phyloP scores from a whole-genome alignment of 2,329 filamentous ascomycete genomes.

The Cryphonectria radicalis region DNA sequence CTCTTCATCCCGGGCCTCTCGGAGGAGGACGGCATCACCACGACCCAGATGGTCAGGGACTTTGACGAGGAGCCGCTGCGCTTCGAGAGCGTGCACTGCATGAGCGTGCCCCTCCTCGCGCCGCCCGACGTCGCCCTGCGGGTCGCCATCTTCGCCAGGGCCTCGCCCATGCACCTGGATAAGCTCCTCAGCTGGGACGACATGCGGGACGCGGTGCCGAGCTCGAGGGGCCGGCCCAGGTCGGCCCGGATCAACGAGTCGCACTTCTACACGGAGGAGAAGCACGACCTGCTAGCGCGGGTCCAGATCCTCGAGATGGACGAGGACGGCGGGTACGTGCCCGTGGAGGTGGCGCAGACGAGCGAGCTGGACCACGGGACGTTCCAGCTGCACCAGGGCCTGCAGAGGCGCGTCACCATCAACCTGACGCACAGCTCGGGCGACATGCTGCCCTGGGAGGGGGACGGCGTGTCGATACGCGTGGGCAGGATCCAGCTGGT shows the following conservation, averaged over 20 bases:
- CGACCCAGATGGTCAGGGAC: constrained; percentile 89
- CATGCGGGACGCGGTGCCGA: constrained; percentile 79
- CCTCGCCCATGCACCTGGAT: constrained; percentile 92
- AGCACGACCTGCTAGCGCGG: constrained; percentile 88
- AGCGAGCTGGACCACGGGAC: constrained; percentile 84
- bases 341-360: constrained; percentile 89
- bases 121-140: constrained; percentile 76
- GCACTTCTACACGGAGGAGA: constrained; percentile 91
- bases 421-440: constrained; percentile 91
- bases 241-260: constrained; percentile 81
- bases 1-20: constrained; percentile 93
- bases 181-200: constrained; percentile 99
- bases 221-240: constrained; percentile 58
- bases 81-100: constrained; percentile 97
- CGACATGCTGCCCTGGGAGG: constrained; percentile 85
- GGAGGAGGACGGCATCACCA: constrained; percentile 89
- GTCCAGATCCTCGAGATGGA: constrained; percentile 90
- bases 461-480: constrained; percentile 75
- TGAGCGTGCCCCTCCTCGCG: constrained; percentile 85
- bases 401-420: constrained; percentile 86
- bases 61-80: constrained; percentile 92
- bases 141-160: constrained; percentile 88
- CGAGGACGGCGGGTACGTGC: constrained; percentile 87
- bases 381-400: constrained; percentile 92
- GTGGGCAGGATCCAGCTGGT: constrained; percentile 83